phyloP scores from a whole-genome alignment of 768 basidiomycete genomes.

The Phanerodontia chrysosporium region DNA sequence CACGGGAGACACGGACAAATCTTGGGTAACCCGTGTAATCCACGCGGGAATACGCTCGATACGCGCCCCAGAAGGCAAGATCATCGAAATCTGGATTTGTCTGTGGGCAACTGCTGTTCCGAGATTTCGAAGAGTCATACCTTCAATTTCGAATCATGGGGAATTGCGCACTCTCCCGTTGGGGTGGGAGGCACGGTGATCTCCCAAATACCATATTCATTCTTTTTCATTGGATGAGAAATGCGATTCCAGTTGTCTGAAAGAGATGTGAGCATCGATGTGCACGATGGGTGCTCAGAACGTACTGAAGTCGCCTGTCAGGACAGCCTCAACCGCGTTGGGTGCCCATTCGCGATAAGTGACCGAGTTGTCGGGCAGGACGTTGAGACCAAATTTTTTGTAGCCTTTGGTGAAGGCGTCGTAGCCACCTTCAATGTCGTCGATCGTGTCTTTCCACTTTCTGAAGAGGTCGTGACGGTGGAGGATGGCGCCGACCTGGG shows the following conservation, averaged over 20 bases:
- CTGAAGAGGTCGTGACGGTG: slow-evolving; percentile 65
- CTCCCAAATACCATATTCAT: slow-evolving; percentile 88
- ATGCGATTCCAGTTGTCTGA: slow-evolving; percentile 85
- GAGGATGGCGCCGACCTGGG: slow-evolving; percentile 65
- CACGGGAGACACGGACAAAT: slow-evolving; percentile 80
- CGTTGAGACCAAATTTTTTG: slow-evolving; percentile 73
- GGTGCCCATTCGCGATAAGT: slow-evolving; percentile 97
- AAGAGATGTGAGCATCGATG: not conserved
- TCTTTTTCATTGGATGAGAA: slow-evolving; percentile 82
- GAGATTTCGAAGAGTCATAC: slow-evolving; percentile 33
- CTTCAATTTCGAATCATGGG: slow-evolving; percentile 95
- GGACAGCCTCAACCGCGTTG: slow-evolving; percentile 71
- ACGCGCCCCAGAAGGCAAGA: slow-evolving; percentile 68
- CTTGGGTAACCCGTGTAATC: slow-evolving; percentile 95
- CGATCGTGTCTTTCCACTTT: slow-evolving; percentile 74
- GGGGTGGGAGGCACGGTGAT: slow-evolving; percentile 65
- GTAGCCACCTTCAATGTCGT: slow-evolving; percentile 78
- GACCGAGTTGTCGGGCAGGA: slow-evolving; percentile 61
- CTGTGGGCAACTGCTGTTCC: not conserved
- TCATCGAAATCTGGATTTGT: slow-evolving; percentile 77
- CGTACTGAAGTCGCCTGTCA: slow-evolving; percentile 98
- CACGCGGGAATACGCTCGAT: slow-evolving; percentile 93
- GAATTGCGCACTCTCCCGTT: slow-evolving; percentile 74
- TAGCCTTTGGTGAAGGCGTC: slow-evolving; percentile 79
- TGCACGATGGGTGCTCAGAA: slow-evolving; percentile 14